Base-by-base conservation (phyloP, 2,329 filamentous ascomycete species). In the Westerdykella ornata region DNA sequence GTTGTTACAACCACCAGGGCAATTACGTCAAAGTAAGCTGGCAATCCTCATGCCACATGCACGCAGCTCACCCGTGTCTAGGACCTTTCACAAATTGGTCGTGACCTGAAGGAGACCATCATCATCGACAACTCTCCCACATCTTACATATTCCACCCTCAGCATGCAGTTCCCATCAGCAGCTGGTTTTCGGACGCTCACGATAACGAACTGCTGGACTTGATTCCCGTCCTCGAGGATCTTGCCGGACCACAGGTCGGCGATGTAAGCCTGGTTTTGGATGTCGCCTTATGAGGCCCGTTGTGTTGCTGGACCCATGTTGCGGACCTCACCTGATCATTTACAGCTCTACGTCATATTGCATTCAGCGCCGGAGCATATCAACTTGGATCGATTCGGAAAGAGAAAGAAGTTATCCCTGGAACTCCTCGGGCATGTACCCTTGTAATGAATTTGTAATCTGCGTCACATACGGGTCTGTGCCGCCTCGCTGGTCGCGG, bases 101-200 rank as follows among this genome's bases (percentile, higher is more conserved):
- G 92, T 52, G 89, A 97, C 65, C 79, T 98, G 42, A 87, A 88
- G 67, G 90, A 98, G 63, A 98, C 90, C 15, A 98, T 98, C 64
- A 98, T 98, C 66, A 98, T 98, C 61, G 92, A 98, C 73, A 98
- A 98, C 70, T 97, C 92, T 35, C 92, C 92, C 2, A 98, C 92
- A 4, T 97, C 90, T 11, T 98, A 98, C 73, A 97, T 98, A 59
- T 98, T 98, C 77, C 92, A 98, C 65, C 92, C 92, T 17, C 90
- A 98, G 72, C 92, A 98, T 67, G 92, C 92, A 46, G 90, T 98
- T 37, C 92, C 92, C 18, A 98, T 98, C 72, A 96, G 89, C 78
- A 97, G 90, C 75, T 98, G 92, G 92, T 98, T 98, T 72, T 96
- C 89, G 53, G 92, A 98, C 70, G 92, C 92, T 47, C 92, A 98